phyloP scores from a whole-genome alignment of 2,329 filamentous ascomycete genomes.

The Arthrobotrys entomopaga region DNA sequence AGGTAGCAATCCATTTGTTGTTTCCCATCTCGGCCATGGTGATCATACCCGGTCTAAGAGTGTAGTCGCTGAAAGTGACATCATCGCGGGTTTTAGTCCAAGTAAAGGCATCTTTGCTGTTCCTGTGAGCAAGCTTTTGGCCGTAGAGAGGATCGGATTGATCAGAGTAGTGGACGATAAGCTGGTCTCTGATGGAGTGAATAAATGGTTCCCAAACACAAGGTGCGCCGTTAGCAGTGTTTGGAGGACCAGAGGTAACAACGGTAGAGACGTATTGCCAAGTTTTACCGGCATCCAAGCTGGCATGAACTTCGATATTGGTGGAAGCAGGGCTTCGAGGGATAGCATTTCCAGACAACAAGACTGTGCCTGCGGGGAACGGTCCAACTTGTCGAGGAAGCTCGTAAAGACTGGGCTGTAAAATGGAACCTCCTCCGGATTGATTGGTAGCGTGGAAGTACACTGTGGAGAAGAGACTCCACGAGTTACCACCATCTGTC shows the following conservation, averaged over 20 bases:
- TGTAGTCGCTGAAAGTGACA: constrained; percentile 65
- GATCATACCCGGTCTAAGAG: constrained; percentile 72
- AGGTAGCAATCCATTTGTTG: constrained; percentile 72
- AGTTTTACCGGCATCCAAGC: constrained; percentile 62
- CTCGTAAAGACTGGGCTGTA: constrained; percentile 75
- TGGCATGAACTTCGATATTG: constrained; percentile 75
- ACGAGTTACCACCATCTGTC: constrained; percentile 68
- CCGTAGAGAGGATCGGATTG: constrained; percentile 74
- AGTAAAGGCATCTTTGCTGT: constrained; percentile 69
- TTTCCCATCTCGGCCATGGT: constrained; percentile 68
- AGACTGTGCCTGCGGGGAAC: constrained; percentile 72
- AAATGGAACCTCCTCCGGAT: constrained; percentile 72
- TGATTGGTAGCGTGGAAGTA: constrained; percentile 65
- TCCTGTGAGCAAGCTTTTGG: constrained; percentile 76
- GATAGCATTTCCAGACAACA: constrained; percentile 71
- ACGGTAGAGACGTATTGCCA: constrained; percentile 76
- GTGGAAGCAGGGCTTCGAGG: constrained; percentile 65
- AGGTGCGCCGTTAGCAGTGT: constrained; percentile 72
- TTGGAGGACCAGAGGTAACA: constrained; percentile 71
- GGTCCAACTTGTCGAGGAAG: constrained; percentile 70
- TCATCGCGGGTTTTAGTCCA: constrained; percentile 73
- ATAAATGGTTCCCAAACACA: constrained; percentile 80
- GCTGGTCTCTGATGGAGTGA: constrained; percentile 68
- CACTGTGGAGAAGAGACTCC: constrained; percentile 72
- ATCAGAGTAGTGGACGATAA: constrained; percentile 78